These are phyloP conservation scores for Planoprotostelium fungivorum DNA, from an alignment of 78 protist genomes.

Conservation along the genomic window DNA sequence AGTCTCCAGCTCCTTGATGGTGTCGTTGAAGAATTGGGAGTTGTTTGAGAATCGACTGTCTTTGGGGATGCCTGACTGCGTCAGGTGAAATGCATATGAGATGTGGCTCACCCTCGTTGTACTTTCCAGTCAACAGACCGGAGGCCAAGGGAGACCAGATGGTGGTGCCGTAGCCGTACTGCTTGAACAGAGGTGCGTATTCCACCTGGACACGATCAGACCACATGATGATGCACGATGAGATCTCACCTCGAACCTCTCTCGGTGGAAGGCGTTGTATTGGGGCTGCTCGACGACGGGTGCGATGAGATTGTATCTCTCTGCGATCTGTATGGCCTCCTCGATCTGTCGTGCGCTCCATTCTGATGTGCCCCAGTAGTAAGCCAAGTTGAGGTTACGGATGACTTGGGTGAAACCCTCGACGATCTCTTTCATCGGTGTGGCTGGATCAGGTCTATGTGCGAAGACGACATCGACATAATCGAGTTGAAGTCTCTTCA, in stretches of 20 bases:
- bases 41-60: constrained; percentile 31
- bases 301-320: constrained; percentile 18
- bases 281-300: constrained; percentile 46
- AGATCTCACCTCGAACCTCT: neutral
- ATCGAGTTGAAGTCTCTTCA: constrained; percentile 29
- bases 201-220: constrained; percentile 37
- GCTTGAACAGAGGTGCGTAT: constrained; percentile 18
- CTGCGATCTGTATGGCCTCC: constrained; percentile 29
- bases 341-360: constrained; percentile 33
- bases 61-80: constrained; percentile 18
- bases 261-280: neutral
- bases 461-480: constrained; percentile 46
- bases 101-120: constrained; percentile 4
- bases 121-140: constrained; percentile 59
- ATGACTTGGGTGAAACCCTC: constrained; percentile 2
- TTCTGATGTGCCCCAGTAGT: constrained; percentile 26
- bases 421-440: constrained; percentile 25
- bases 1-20: neutral
- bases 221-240: neutral
- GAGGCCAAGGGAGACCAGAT: constrained; percentile 51
- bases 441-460: constrained; percentile 59
- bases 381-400: constrained; percentile 2
- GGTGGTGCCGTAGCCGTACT: constrained; percentile 45
- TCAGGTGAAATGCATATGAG: neutral
- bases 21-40: neutral